Evolutionary conservation across 768 basidiomycete species (phyloP), one percentile per base, ranked within the genome.

Genomic region (Kwoniella sp.): DNA sequence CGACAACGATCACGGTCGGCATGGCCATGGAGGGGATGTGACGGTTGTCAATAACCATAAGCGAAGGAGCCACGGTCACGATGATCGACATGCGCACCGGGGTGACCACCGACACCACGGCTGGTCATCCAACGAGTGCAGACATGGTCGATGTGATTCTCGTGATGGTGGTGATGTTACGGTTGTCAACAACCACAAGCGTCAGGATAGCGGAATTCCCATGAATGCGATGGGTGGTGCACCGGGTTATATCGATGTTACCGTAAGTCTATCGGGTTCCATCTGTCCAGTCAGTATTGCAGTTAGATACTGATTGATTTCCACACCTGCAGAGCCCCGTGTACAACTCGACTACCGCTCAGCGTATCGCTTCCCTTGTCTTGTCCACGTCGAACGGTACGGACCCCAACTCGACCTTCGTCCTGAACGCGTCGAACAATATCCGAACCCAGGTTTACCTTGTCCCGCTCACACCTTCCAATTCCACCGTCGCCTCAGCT

Each of bases 401-500:
- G n/a, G 64, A 68, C 59, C 59, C 78, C 44, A 77, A 79, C 63
- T 74, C 78, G 17, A 73, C 76, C 27, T 83, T 83, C 68, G 74
- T 81, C 46, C 71, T 87, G 55, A 83, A 83, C 69, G 86, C 85
- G 5, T 85, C 85, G 2, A 80, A 83, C 57, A 80, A 77, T 48
- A 83, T 84, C 55, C 71, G 77, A 51, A 86, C 85, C 2, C 79
- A 82, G 58, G 73, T 87, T 57, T 80, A 77, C 65, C 78, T 87
- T 68, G 77, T 83, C 57, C 72, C 74, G 8, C 22, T 76, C 33
- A 52, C 36, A 21, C 49, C 70, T 29, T 37, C 64, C 58, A 53
- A 59, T 27, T 68, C 44, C 9, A 60, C 24, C 37, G 36, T 58
- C 40, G 53, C 64, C 26, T 49, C 69, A 25, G 70, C 63, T 26